These are phyloP conservation scores for Ophiosphaerella narmari DNA, from an alignment of 2,329 filamentous ascomycete genomes.

Conservation along the genomic window DNA sequence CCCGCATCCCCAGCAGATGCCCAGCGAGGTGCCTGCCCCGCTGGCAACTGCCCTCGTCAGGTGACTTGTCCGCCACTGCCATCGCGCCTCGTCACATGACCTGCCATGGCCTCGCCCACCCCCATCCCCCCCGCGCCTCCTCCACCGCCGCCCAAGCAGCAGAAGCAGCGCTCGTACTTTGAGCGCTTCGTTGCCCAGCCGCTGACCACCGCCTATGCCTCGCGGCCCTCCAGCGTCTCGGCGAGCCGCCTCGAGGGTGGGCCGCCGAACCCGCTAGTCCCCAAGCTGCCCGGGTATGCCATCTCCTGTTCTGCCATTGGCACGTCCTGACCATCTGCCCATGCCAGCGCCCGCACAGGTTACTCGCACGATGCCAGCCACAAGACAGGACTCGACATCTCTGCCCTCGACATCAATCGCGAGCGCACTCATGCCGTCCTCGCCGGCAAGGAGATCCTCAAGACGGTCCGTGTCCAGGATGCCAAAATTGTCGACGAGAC, in stretches of 20 bases:
- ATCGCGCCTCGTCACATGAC: too few relatives aligned
- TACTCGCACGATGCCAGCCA: conserved; percentile 63
- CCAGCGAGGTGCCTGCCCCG: too few relatives aligned
- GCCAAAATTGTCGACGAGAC: conserved; percentile 64
- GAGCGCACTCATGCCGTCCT: conserved; percentile 66
- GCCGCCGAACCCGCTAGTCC: conserved; percentile 43
- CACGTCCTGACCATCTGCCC: conserved; percentile 6
- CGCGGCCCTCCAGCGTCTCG: conserved; percentile 59
- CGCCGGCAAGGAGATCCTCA: conserved; percentile 68
- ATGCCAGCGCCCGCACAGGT: conserved; percentile 49
- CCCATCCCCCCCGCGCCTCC: conserved; percentile 41
- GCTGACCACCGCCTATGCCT: conserved; percentile 55
- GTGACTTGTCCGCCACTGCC: too few relatives aligned
- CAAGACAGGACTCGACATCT: conserved; percentile 67
- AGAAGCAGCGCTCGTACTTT: conserved; percentile 43
- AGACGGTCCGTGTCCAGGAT: conserved; percentile 64
- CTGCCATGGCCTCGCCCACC: conserved; percentile 11
- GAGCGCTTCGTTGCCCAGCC: conserved; percentile 61
- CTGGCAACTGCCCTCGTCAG: too few relatives aligned
- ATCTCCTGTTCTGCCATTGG: background rate
- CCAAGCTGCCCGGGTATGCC: conserved; percentile 44
- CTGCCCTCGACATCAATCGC: conserved; percentile 67
- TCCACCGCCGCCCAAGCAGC: conserved; percentile 38
- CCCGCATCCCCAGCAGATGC: too few relatives aligned
- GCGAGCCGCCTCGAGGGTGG: conserved; percentile 46